Base-by-base conservation (phyloP, 139 green algal species). In the Parachlorella kessleri region DNA sequence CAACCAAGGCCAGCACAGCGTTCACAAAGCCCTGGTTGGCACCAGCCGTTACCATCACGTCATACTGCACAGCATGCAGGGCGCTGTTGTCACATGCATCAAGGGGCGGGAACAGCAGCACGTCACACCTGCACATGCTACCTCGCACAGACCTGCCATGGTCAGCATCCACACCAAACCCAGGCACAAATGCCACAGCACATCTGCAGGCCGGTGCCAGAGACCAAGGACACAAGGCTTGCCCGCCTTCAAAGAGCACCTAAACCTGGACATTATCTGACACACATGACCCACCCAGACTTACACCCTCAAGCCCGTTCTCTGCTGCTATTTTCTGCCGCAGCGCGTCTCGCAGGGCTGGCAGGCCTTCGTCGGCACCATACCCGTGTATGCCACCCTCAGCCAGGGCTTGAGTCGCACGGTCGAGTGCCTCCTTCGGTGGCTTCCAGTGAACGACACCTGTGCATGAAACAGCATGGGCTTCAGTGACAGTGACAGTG, bases 1-100 rank as follows among this genome's bases (percentile, higher is more conserved):
- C 96, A 28, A 85, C 82, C 53, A 98, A 81, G 0, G 91, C 81
- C 21, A 98, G 79, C 69, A 98, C 86, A 9, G 95, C 74, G 81
- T 98, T 98, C 5, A 90, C 83, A 66, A 98, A 98, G 24, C 88
- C 93, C 85, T 98, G 95, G 68, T 96, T 98, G 74, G 95, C 95
- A 6, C 95, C 95, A 5, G 91, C 84, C 6, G 95, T 98, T 6
- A 98, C 92, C 84, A 97, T 96, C 18, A 98, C 92, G 32, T 95
- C 87, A 35, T 93, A 93, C 88, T 94, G 85, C 55, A 66, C n/a
- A 21, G 40, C 1, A 8, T 8, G 4, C 39, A 63, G 39, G 18
- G 65, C 4, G 65, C 18, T 18, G 14, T 76, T 81, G 63, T 75
- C 68, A 33, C 24, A 2, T 78, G 10, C 8, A 81, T 75, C 14